These are phyloP conservation scores for Cordyceps tenuipes DNA, from an alignment of 2,329 filamentous ascomycete genomes.

Conservation along the genomic window DNA sequence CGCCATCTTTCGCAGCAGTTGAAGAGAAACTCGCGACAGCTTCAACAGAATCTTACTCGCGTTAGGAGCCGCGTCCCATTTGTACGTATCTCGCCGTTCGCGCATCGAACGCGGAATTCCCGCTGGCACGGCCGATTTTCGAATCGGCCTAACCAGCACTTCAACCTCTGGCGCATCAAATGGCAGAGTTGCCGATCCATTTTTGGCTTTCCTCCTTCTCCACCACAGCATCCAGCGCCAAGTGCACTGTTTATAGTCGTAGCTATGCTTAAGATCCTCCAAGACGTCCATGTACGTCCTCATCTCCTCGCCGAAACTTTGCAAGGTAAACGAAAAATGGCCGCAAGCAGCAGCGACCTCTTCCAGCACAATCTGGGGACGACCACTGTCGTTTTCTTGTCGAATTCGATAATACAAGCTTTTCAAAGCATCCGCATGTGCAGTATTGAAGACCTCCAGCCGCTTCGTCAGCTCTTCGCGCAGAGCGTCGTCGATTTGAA, in stretches of 20 bases:
- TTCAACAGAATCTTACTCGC: conserved; percentile 31
- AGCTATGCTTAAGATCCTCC: conserved; percentile 67
- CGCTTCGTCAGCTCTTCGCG: conserved; percentile 67
- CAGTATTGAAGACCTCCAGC: conserved; percentile 61
- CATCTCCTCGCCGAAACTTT: conserved; percentile 82
- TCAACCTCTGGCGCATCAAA: conserved; percentile 26
- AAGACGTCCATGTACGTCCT: conserved; percentile 68
- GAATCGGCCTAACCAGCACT: conserved; percentile 30
- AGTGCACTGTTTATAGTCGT: conserved; percentile 49
- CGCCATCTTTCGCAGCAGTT: conserved; percentile 33
- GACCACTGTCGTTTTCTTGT: conserved; percentile 52
- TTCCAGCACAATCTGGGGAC: conserved; percentile 77
- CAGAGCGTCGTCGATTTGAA: conserved; percentile 68
- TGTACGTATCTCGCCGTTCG: conserved; percentile 36
- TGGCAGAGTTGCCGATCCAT: conserved; percentile 14
- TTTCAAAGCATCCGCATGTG: conserved; percentile 63
- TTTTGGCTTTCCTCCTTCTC: conserved; percentile 23
- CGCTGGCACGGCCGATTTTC: conserved; percentile 39
- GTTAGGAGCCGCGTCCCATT: conserved; percentile 38
- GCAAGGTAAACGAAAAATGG: conserved; percentile 80
- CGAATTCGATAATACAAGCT: conserved; percentile 69
- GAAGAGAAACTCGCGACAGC: conserved; percentile 34
- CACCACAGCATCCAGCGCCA: conserved; percentile 81
- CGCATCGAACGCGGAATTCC: conserved; percentile 43
- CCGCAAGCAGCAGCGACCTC: conserved; percentile 89